A percentile compares a stretch with the other conserved stretches of the same genome.
Conservation (phyloP, 148 eudicot species). For the Vaccinium myrtillus region DNA sequence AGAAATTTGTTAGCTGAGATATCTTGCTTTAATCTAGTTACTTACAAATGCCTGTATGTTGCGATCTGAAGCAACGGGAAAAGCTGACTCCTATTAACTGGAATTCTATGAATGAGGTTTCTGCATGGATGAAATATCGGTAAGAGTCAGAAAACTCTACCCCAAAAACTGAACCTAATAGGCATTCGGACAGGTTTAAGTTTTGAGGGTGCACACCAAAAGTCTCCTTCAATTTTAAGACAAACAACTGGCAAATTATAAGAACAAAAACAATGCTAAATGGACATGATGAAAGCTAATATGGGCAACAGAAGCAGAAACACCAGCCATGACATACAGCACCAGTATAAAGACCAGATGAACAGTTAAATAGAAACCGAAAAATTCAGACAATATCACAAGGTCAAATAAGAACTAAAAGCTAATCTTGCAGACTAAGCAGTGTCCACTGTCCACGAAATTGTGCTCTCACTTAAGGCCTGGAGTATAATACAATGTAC, state of each 20-base stretch:
- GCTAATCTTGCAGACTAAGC: background rate
- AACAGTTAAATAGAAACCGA: background rate
- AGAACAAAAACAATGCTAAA: background rate
- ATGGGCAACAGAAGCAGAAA: background rate
- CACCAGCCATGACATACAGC: background rate
- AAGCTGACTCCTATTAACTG: conserved; percentile 2
- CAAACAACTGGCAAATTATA: background rate
- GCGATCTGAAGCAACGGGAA: background rate
- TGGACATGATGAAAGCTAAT: background rate
- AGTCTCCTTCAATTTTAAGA: background rate
- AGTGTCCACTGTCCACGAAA: background rate
- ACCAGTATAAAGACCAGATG: background rate
- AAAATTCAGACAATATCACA: background rate
- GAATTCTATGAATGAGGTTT: background rate
- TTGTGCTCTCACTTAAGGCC: background rate
- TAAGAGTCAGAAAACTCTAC: background rate
- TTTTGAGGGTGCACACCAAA: background rate
- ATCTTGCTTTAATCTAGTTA: background rate
- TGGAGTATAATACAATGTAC: background rate
- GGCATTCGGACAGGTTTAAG: background rate
- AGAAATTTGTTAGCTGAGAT: background rate
- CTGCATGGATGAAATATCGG: background rate
- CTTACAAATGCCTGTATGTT: background rate
- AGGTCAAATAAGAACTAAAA: background rate
- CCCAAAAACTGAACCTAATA: background rate